Evolutionary conservation across 306 rosid genomes (phyloP).

Genomic region (Vigna angularis): DNA sequence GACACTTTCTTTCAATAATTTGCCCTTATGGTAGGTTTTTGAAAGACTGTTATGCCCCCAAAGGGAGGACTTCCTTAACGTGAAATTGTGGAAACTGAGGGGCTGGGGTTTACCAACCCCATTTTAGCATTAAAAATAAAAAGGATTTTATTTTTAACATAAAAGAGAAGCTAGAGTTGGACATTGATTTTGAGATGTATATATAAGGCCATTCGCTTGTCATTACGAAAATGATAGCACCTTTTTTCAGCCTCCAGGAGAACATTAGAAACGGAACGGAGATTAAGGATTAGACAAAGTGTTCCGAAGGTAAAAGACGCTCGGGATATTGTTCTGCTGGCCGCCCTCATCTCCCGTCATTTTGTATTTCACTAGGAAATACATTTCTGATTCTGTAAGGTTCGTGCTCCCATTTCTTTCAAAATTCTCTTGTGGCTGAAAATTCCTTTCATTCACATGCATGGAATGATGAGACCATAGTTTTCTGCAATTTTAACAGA

Average conservation of each 20-base stretch:
- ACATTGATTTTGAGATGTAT: slow-evolving; percentile 32
- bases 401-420: neutral
- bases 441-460: neutral
- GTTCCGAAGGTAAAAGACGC: neutral
- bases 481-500: neutral
- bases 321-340: neutral
- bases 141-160: slow-evolving; percentile 22
- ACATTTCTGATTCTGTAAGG: slow-evolving; percentile 29
- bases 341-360: slow-evolving; percentile 39
- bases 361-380: neutral
- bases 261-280: slow-evolving; percentile 2
- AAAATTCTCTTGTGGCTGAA: slow-evolving; percentile 3
- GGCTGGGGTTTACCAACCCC: slow-evolving; percentile 40
- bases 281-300: slow-evolving; percentile 5
- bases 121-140: neutral
- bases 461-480: too few species aligned
- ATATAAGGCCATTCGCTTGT: slow-evolving; percentile 44
- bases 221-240: slow-evolving; percentile 39
- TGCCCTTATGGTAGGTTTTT: neutral
- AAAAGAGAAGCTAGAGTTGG: slow-evolving; percentile 38
- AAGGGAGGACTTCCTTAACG: slow-evolving; percentile 40
- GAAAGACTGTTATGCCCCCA: slow-evolving; percentile 24
- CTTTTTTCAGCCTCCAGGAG: slow-evolving; percentile 39
- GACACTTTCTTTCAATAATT: neutral
- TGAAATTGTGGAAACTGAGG: slow-evolving; percentile 41